phyloP scores from a whole-genome alignment of 306 rosid genomes.

The Quercus aquifolioides region DNA sequence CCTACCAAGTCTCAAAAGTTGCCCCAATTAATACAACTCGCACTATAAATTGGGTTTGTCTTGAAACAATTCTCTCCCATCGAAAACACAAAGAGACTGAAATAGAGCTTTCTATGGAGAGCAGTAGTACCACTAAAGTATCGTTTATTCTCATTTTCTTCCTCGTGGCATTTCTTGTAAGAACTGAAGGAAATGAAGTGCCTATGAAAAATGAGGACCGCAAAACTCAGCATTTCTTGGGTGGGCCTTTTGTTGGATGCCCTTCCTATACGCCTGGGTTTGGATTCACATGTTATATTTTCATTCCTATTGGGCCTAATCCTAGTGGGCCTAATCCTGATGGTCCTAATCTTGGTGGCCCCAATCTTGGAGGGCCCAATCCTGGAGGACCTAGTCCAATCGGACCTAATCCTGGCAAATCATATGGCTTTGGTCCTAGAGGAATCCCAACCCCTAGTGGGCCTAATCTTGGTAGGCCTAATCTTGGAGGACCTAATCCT shows the following conservation, averaged over 20 bases:
- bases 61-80: background rate
- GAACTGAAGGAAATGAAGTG: background rate
- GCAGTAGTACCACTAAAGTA: background rate
- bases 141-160: background rate
- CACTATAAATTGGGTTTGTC: background rate
- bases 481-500: no score
- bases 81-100: background rate
- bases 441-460: background rate
- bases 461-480: no score
- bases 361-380: no score
- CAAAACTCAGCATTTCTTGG: background rate
- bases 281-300: background rate
- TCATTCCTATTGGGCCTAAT: background rate
- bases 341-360: no score
- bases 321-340: no score
- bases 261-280: background rate
- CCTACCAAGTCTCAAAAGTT: background rate
- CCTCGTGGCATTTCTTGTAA: background rate
- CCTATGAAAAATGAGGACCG: background rate
- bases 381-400: no score
- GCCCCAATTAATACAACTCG: background rate
- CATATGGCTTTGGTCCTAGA: no score
- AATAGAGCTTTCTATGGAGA: background rate
- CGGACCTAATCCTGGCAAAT: fast-evolving
- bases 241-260: background rate